Base-by-base conservation (phyloP, 2,329 filamentous ascomycete genomes). In the Cladophialophora chaetospira region DNA sequence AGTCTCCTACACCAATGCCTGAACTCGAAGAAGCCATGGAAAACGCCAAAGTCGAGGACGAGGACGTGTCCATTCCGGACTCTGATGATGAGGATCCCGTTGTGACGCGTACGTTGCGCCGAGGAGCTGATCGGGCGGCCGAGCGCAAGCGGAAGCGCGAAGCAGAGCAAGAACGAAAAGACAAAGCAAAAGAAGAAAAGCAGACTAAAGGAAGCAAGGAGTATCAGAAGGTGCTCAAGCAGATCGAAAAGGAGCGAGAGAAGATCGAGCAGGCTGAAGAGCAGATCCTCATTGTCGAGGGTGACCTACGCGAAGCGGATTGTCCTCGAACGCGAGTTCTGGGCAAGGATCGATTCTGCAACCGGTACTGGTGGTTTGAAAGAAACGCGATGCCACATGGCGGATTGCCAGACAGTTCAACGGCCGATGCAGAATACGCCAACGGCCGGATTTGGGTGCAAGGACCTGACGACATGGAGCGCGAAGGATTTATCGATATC, bases 361-460 rank as follows among this genome's bases (percentile, higher is more conserved):
- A 99, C 73, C 85, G 93, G 52, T 99, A 97, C 74, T 97, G 95
- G 79, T 99, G 94, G 93, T 97, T 97, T 71, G 94, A 99, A 74
- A 88, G 93, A 61, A 99, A 97, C 68, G 94, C 92, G 21, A 97
- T 97, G 92, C 94, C 94, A 0, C 96, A 93, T 68, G 91, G 82
- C 28, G 94, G 94, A 3, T 80, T 97, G 53, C 92, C 92, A 0
- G 84, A 83, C 63, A 96, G 91, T 72, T 97, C 92, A 13, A 97
- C 93, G 1, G 88, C 91, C 1, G 80, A 86, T 43, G 91, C 93
- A 19, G 87, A 84, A 6, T 99, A 97, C 69, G 92, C 93, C 36
- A 99, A 97, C 70, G 94, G 91, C 6, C 89, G 93, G 57, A 82
- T 99, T 55, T 99, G 94, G 94, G 86, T 99, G 11, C 94, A 99